phyloP scores from a whole-genome alignment of 176 grass and related monocot species.

The Microstegium vimineum region DNA sequence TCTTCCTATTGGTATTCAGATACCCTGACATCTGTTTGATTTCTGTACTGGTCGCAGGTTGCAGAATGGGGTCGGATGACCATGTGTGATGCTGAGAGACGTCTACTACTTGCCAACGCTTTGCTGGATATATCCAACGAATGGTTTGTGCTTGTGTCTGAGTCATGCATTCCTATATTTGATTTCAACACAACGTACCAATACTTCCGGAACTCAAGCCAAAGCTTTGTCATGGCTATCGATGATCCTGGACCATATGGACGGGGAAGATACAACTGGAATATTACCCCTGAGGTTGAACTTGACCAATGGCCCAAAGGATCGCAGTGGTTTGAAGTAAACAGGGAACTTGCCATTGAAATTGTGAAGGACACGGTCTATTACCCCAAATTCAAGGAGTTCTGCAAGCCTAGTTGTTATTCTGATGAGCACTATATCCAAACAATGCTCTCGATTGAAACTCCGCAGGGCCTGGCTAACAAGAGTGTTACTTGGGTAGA shows the following conservation, averaged over 20 bases:
- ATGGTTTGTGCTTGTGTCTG: conserved; percentile 87
- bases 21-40: conserved; percentile 8
- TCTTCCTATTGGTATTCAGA: background rate
- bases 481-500: conserved; percentile 90
- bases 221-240: conserved; percentile 67
- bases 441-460: conserved; percentile 87
- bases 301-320: conserved; percentile 87
- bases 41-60: conserved; percentile 51
- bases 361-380: conserved; percentile 70
- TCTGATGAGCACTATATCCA: conserved; percentile 96
- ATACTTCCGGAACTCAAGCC: conserved; percentile 60
- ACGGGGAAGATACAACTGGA: conserved; percentile 66
- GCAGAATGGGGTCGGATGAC: conserved; percentile 89
- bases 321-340: conserved; percentile 91
- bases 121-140: conserved; percentile 86
- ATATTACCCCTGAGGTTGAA: conserved; percentile 86
- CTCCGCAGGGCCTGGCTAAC: conserved; percentile 61
- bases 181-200: conserved; percentile 83
- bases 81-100: conserved; percentile 96
- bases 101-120: conserved; percentile 80
- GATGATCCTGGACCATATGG: conserved; percentile 91
- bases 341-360: conserved; percentile 50
- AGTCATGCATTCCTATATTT: conserved; percentile 81
- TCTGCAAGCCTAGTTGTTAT: conserved; percentile 77
- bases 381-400: conserved; percentile 83